Conservation (phyloP, 2,329 filamentous ascomycete species). For the Alternaria gaisen region DNA sequence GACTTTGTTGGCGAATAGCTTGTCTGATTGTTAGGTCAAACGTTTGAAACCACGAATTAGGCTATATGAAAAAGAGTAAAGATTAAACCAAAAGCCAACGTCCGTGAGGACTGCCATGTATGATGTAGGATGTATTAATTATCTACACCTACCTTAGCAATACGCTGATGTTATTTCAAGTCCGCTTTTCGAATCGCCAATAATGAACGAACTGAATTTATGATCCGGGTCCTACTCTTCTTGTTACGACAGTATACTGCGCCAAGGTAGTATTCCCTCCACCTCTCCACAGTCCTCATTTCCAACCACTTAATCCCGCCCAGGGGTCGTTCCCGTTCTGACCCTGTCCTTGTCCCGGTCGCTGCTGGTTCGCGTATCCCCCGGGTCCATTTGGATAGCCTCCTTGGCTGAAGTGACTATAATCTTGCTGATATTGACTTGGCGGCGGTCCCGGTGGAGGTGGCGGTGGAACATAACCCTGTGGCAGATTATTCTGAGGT, state of each 20-base stretch:
- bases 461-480: slow-evolving; percentile 72
- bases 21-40: neutral
- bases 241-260: neutral
- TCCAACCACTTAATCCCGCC: slow-evolving; percentile 76
- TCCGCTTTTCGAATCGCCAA: neutral
- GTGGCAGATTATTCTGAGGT: slow-evolving; percentile 62
- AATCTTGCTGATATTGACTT: slow-evolving; percentile 60
- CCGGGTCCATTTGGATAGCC: slow-evolving; percentile 61
- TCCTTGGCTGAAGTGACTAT: slow-evolving; percentile 60
- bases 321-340: slow-evolving; percentile 65
- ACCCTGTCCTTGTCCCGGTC: slow-evolving; percentile 48
- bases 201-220: neutral
- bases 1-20: slow-evolving; percentile 18
- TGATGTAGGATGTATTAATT: neutral
- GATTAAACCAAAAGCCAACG: neutral
- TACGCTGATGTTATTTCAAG: neutral
- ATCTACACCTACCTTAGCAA: neutral
- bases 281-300: slow-evolving; percentile 51
- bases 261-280: neutral
- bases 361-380: slow-evolving; percentile 46
- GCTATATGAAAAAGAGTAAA: too few species aligned
- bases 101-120: neutral
- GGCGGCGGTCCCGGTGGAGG: slow-evolving; percentile 72
- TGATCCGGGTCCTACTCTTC: neutral
- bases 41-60: neutral